Percentiles rank a stretch among this genome's conserved stretches.
Evolutionary conservation across 768 basidiomycete species (phyloP).

Genomic region (Collybia sp.): DNA sequence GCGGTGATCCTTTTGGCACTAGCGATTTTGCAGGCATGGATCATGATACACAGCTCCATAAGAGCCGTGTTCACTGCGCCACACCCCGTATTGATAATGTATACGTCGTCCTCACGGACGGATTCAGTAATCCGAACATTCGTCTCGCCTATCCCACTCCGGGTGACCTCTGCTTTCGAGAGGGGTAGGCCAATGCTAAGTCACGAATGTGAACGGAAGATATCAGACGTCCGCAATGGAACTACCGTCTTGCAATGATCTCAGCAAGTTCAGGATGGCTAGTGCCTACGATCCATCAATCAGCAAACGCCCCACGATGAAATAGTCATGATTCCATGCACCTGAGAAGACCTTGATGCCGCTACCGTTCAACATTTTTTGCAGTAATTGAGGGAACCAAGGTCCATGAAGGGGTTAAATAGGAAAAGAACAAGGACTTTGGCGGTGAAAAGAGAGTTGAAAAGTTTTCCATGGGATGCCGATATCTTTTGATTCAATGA

Average conservation of each 20-base stretch:
- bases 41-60: constrained; percentile 99
- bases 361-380: constrained; percentile 47
- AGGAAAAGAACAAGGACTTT: constrained; percentile 1
- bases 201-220: constrained; percentile 15
- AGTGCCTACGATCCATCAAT: constrained; percentile 52
- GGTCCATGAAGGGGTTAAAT: constrained; percentile 15
- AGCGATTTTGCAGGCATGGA: constrained; percentile 99
- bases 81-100: constrained; percentile 94
- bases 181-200: constrained; percentile 85
- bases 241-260: constrained; percentile 87
- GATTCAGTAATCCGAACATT: constrained; percentile 90
- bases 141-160: constrained; percentile 89
- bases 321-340: constrained; percentile 13
- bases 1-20: constrained; percentile 97
- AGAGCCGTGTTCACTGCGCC: constrained; percentile 87
- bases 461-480: background rate
- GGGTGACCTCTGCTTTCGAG: constrained; percentile 82
- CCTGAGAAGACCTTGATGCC: constrained; percentile 58
- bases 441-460: constrained; percentile 6
- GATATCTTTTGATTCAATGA: too few species aligned
- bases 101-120: constrained; percentile 97
- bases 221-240: constrained; percentile 12
- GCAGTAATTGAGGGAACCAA: constrained; percentile 6
- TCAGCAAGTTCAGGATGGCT: constrained; percentile 95
- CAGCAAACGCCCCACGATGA: constrained; percentile 1